Base-by-base conservation (phyloP, 768 basidiomycete genomes). In the Daedaleopsis sinensis region DNA sequence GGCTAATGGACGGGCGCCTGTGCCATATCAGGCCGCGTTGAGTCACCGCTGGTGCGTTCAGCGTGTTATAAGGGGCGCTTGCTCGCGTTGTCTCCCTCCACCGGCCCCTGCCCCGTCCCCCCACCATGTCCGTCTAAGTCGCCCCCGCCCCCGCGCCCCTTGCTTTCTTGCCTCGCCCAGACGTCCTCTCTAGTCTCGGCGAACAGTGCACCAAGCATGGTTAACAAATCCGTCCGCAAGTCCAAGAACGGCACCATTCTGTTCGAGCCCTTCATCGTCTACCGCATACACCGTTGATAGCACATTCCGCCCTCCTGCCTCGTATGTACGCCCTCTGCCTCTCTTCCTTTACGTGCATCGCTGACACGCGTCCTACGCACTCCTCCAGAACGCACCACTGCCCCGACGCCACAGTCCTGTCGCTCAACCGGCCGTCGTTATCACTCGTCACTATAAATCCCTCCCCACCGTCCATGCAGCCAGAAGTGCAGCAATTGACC, bases 211-310 rank as follows among this genome's bases (percentile, higher is more conserved):
- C 66, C 68, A 75, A 83, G 74, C 81, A 93, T 93, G 91, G 88
- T 91, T 82, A 87, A 91, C 80, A 90, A 86, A 86, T 86, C 87
- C 74, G 80, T 86, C 72, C 89, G 88, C 68, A 87, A 81, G 76
- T 87, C 88, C 73, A 89, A 87, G 82, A 88, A 91, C 89, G 90
- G 91, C 81, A 88, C 89, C 77, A 84, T 91, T 62, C 84, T 91
- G 72, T 93, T 93, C 76, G 90, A 91, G 80, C 91, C 91, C 63
- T 86, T 89, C 80, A 88, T 91, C 76, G 90, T 91, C 76, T 85
- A 91, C 77, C 91, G 91, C 76, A 93, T 93, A 93, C 85, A 87
- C 79, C 77, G 77, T 73, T 82, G 72, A 83, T 71, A 67, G 16
- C 27, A 23, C 51, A 50, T 49, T 37, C 58, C 47, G 43, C 16